A percentile compares a stretch with the other conserved stretches of the same genome.
Conservation (phyloP, 73 alveolate species). For the Stentor roeselii region DNA sequence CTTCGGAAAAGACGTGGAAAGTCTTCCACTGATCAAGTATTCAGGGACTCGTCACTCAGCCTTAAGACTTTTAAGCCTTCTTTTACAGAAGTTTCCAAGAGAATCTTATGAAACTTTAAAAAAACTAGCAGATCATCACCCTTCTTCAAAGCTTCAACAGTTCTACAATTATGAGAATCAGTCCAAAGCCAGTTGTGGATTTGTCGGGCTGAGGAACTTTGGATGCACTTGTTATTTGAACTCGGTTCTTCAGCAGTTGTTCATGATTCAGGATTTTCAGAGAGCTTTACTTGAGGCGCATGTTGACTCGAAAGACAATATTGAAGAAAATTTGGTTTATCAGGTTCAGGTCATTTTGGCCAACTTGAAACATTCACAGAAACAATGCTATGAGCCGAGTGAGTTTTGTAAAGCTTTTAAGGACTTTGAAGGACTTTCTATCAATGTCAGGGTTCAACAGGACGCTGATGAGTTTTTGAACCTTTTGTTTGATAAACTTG, state of each 20-base stretch:
- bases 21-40: not conserved
- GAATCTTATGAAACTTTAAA: too few relatives aligned
- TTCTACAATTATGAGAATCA: too few relatives aligned
- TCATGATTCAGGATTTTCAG: too few relatives aligned
- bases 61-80: not conserved
- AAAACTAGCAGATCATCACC: too few relatives aligned
- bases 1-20: too few relatives aligned
- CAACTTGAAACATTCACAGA: constrained; percentile 60
- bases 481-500: constrained; percentile 73
- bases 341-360: constrained; percentile 67
- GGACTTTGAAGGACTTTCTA: constrained; percentile 84
- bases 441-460: constrained; percentile 58
- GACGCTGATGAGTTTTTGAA: constrained; percentile 72
- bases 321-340: constrained; percentile 60
- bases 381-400: constrained; percentile 70
- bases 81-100: too few relatives aligned
- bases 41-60: not conserved
- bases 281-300: too few relatives aligned
- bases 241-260: constrained; percentile 86
- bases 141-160: too few relatives aligned
- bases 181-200: too few relatives aligned
- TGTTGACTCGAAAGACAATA: constrained; percentile 29
- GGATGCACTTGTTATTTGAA: constrained; percentile 97
- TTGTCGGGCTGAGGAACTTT: constrained; percentile 86
- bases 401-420: constrained; percentile 88